A percentile compares a stretch with the other conserved stretches of the same genome.
phyloP scores from a whole-genome alignment of 1,139 yeast genomes.

The Debaryomycetaceae sp. region DNA sequence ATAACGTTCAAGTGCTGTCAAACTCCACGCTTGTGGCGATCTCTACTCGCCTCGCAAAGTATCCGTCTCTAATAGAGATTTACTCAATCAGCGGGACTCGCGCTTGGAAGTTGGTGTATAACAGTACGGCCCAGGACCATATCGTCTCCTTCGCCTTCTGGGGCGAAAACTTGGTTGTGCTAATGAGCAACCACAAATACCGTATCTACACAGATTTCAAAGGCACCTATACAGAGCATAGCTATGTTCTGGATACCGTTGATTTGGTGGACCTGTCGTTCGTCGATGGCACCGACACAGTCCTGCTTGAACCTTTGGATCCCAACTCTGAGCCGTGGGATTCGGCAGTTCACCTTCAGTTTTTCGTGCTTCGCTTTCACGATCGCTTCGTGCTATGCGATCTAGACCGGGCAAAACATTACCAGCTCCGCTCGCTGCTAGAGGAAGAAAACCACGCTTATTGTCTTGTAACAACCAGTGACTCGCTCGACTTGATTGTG shows the following conservation, averaged over 20 bases:
- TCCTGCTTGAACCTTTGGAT: constrained; percentile 18
- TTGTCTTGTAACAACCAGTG: constrained; percentile 2
- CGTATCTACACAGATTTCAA: constrained; percentile 61
- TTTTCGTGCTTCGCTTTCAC: constrained; percentile 10
- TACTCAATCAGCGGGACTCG: constrained; percentile 44
- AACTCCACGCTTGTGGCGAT: constrained; percentile 26
- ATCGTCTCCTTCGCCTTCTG: constrained; percentile 45
- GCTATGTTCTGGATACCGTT: constrained; percentile 22
- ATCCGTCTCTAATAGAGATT: constrained; percentile 33
- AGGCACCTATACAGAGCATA: constrained; percentile 49
- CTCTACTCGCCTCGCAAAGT: constrained; percentile 21
- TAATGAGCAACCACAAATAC: constrained; percentile 44
- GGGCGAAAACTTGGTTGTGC: constrained; percentile 52
- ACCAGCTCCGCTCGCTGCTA: constrained; percentile 5
- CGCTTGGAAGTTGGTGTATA: constrained; percentile 38
- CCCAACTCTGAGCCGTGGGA: constrained; percentile 6
- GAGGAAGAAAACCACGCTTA: background rate
- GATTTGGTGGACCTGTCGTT: constrained; percentile 27
- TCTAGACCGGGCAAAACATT: constrained; percentile 5
- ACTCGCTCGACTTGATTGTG: constrained; percentile 12
- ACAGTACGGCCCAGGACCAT: constrained; percentile 43
- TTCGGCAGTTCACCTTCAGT: constrained; percentile 13
- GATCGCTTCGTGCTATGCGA: constrained; percentile 4
- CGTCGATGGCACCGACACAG: constrained; percentile 19
- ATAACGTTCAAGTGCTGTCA: constrained; percentile 18